Conservation (phyloP, 83 land plant genomes). For the Picea abies region DNA sequence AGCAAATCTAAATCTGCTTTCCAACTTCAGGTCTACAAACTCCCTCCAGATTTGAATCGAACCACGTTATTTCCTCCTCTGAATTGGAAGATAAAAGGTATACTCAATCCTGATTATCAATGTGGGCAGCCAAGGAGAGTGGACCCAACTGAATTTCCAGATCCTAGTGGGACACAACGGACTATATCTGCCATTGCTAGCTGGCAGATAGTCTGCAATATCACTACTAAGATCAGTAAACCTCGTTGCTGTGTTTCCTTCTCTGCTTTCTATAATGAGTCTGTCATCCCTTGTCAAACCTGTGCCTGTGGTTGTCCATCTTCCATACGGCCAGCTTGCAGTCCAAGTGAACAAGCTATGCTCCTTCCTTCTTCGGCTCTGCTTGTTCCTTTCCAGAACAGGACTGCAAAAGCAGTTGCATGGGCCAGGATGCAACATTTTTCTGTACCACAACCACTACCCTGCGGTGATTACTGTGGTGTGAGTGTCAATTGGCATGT, state of each 20-base stretch:
- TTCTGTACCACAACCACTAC: slow-evolving; percentile 39
- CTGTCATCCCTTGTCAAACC: slow-evolving; percentile 70
- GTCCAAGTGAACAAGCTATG: slow-evolving; percentile 45
- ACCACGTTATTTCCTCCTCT: slow-evolving; percentile 64
- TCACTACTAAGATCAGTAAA: slow-evolving; percentile 31
- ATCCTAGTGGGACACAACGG: slow-evolving; percentile 55
- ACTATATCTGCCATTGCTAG: slow-evolving; percentile 48
- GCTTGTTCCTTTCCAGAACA: slow-evolving; percentile 70
- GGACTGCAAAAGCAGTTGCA: slow-evolving; percentile 59
- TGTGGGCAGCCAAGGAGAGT: slow-evolving; percentile 73
- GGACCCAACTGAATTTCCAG: slow-evolving; percentile 63
- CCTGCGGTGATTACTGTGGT: slow-evolving; percentile 79
- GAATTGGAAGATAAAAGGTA: slow-evolving; percentile 55
- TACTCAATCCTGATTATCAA: slow-evolving; percentile 44
- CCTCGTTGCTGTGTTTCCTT: slow-evolving; percentile 82
- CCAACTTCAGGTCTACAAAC: slow-evolving; percentile 66
- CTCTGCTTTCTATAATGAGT: slow-evolving; percentile 77
- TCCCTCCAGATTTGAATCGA: slow-evolving; percentile 66
- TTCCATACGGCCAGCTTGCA: slow-evolving; percentile 37
- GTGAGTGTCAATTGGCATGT: slow-evolving; percentile 87
- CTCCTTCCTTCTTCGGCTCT: slow-evolving; percentile 73
- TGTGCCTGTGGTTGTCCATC: slow-evolving; percentile 79
- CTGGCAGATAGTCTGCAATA: slow-evolving; percentile 86
- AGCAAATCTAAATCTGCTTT: slow-evolving; percentile 65
- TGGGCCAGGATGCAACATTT: slow-evolving; percentile 66